Conservation (phyloP, 106 monocot genomes). For the Iris macrosiphon region DNA sequence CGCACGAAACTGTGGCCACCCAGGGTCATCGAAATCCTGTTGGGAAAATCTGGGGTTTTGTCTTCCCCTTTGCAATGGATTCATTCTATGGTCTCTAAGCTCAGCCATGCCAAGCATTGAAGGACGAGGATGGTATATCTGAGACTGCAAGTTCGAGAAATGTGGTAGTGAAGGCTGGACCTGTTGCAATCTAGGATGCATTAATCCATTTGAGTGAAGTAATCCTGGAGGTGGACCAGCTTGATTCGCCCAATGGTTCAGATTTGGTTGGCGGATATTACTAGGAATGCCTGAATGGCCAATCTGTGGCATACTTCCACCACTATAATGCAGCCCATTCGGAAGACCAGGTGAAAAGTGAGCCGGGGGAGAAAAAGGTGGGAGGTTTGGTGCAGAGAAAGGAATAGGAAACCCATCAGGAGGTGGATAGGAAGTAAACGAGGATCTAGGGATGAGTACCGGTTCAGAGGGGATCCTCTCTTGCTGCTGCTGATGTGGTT, state of each 20-base stretch:
- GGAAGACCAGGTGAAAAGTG: conserved; percentile 31
- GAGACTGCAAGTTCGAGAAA: conserved; percentile 1
- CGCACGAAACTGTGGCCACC: conserved; percentile 19
- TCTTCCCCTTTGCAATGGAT: conserved; percentile 3
- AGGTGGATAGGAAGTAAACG: conserved; percentile 27
- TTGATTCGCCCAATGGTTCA: conserved; percentile 30
- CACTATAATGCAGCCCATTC: conserved; percentile 30
- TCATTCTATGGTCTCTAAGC: conserved; percentile 11
- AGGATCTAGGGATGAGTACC: conserved; percentile 26
- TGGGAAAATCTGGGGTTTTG: conserved; percentile 12
- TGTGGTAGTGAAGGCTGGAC: conserved; percentile 2
- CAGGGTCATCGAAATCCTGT: conserved; percentile 17
- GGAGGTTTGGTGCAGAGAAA: conserved; percentile 26
- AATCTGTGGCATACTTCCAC: conserved; percentile 38
- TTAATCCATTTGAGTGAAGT: conserved; percentile 1
- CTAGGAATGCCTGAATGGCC: conserved; percentile 11
- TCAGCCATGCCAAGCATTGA: conserved; percentile 1
- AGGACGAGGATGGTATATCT: not conserved
- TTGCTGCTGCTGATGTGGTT: conserved; percentile 9
- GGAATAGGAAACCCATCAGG: conserved; percentile 16
- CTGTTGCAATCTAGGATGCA: conserved; percentile 7
- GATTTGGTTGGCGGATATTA: conserved; percentile 8
- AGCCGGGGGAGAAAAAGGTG: conserved; percentile 29
- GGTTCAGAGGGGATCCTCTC: conserved; percentile 19
- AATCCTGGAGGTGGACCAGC: not conserved